A percentile compares a stretch with the other conserved stretches of the same genome.
phyloP scores from a whole-genome alignment of 1,139 yeast genomes.

The Candida sanyaensis region DNA sequence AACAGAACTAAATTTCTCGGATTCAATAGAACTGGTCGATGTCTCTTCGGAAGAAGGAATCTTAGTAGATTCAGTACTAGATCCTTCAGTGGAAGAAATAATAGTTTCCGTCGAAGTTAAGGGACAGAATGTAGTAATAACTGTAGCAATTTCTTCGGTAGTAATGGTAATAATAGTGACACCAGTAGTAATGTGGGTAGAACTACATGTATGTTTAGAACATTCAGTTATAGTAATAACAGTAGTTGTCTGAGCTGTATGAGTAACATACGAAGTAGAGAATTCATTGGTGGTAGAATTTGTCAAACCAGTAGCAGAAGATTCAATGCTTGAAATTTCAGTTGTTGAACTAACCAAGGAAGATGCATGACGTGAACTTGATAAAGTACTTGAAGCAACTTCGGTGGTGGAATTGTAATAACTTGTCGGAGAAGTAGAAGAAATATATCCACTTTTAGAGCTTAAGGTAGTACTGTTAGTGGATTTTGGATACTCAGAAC shows the following conservation, averaged over 20 bases:
- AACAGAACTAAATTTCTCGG: background rate
- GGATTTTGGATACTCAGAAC: background rate
- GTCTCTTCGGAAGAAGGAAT: background rate
- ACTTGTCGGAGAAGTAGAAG: background rate
- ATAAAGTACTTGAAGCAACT: no score
- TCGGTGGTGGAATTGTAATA: background rate
- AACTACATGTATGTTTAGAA: conserved; percentile 13
- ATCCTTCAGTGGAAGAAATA: background rate
- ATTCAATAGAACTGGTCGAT: background rate
- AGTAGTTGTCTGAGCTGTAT: conserved; percentile 10
- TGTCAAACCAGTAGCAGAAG: background rate
- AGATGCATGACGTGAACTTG: no score
- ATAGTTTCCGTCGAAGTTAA: conserved; percentile 2
- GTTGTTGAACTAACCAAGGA: no score
- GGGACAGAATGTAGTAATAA: conserved; percentile 27
- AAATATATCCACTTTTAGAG: background rate
- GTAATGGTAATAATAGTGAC: conserved; percentile 14
- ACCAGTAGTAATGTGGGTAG: conserved; percentile 30
- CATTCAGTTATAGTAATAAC: conserved; percentile 26
- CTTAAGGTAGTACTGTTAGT: background rate
- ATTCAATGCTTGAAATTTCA: background rate
- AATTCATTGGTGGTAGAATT: background rate
- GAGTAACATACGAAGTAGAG: conserved; percentile 3
- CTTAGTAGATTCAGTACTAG: background rate
- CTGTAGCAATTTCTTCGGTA: conserved; percentile 16